Evolutionary conservation across 495 filamentous ascomycete genomes (phyloP).

Genomic region (Astrothelium macrocarpum): DNA sequence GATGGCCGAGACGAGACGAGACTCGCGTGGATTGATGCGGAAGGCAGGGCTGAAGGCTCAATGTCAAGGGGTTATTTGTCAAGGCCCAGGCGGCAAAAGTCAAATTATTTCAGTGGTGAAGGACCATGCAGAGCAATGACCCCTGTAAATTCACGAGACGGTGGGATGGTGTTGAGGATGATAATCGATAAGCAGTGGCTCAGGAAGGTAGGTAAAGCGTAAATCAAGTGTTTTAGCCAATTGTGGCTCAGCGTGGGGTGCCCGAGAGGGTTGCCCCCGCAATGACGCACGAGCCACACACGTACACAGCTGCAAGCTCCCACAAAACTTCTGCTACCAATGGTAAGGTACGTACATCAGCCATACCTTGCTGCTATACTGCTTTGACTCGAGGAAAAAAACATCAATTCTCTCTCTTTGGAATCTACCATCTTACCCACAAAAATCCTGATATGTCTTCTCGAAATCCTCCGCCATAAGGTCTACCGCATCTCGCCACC

Average conservation of each 20-base stretch:
- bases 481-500: constrained; percentile 1
- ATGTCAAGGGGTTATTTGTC: too few relatives aligned
- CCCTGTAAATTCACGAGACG: too few relatives aligned
- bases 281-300: constrained; percentile 1
- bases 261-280: not conserved
- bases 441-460: not conserved
- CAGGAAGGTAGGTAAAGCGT: not conserved
- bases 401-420: not conserved
- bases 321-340: not conserved
- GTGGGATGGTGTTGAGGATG: too few relatives aligned
- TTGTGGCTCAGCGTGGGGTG: not conserved
- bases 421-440: not conserved
- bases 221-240: not conserved
- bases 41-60: too few relatives aligned
- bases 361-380: not conserved
- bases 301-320: constrained; percentile 7
- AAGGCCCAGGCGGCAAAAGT: too few relatives aligned
- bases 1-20: too few relatives aligned
- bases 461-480: not conserved
- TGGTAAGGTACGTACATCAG: not conserved
- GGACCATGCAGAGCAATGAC: too few relatives aligned
- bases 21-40: too few relatives aligned
- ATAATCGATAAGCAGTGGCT: too few relatives aligned
- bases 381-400: not conserved
- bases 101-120: too few relatives aligned